Percentiles rank a stretch among this genome's conserved stretches.
Evolutionary conservation across 306 rosid species (phyloP).

Genomic region (Medicago lupulina): DNA sequence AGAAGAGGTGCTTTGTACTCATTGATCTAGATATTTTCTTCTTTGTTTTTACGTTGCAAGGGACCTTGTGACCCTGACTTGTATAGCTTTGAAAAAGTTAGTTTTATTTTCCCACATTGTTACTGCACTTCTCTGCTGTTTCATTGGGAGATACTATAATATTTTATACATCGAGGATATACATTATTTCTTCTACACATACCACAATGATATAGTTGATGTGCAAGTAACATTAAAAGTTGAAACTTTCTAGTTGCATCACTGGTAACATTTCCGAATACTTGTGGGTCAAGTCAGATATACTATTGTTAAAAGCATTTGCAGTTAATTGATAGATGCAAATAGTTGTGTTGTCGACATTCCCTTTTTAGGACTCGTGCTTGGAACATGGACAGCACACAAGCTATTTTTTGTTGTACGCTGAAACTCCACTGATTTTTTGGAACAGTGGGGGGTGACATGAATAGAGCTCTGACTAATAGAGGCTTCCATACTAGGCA

Average conservation of each 20-base stretch:
- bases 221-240: conserved; percentile 1
- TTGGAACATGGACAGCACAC: conserved; percentile 5
- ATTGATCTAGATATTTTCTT: conserved; percentile 35
- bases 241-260: conserved; percentile 2
- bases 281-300: conserved; percentile 2
- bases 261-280: conserved; percentile 4
- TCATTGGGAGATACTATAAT: background rate
- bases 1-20: conserved; percentile 65
- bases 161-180: conserved; percentile 19
- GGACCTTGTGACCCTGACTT: conserved; percentile 20
- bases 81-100: conserved; percentile 1
- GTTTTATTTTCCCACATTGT: background rate
- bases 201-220: conserved; percentile 6
- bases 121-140: conserved; percentile 3
- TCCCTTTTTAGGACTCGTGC: background rate
- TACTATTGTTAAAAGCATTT: conserved; percentile 7
- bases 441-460: conserved; percentile 6
- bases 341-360: background rate
- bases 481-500: background rate
- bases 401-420: background rate
- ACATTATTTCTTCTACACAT: conserved; percentile 11
- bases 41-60: conserved; percentile 2
- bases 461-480: conserved; percentile 1
- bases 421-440: conserved; percentile 17
- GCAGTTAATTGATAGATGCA: conserved; percentile 7